Conservation (phyloP, 2,329 filamentous ascomycete species). For the Fusarium secorum region DNA sequence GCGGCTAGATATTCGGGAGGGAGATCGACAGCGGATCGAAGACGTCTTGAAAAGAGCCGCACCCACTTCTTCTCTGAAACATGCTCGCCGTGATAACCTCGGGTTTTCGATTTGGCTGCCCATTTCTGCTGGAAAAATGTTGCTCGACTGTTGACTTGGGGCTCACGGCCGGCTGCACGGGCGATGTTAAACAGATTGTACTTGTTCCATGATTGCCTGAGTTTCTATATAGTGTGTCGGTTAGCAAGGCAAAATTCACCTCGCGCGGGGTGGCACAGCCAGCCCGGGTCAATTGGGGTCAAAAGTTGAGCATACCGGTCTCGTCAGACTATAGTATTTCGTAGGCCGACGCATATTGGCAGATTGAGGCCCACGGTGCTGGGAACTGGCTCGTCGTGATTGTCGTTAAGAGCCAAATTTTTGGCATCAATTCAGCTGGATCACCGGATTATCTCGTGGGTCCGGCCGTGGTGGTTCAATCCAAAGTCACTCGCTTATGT, state of each 20-base stretch:
- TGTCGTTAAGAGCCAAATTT: slow-evolving; percentile 43
- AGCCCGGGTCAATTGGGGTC: neutral
- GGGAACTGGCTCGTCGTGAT: slow-evolving; percentile 37
- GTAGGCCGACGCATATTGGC: slow-evolving; percentile 62
- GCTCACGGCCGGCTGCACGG: slow-evolving; percentile 45
- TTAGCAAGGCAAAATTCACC: slow-evolving; percentile 29
- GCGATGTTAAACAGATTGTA: slow-evolving; percentile 92
- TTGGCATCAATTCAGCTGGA: slow-evolving; percentile 38
- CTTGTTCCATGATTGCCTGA: slow-evolving; percentile 97
- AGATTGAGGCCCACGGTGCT: slow-evolving; percentile 42
- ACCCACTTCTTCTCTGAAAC: slow-evolving; percentile 93
- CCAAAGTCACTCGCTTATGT: slow-evolving; percentile 32
- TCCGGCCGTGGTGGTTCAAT: slow-evolving; percentile 22
- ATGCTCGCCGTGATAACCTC: slow-evolving; percentile 94
- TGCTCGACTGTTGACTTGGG: slow-evolving; percentile 46
- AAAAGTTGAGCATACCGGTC: slow-evolving; percentile 60
- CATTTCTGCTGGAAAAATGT: slow-evolving; percentile 99
- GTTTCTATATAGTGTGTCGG: slow-evolving; percentile 67
- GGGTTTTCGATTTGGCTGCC: slow-evolving; percentile 82
- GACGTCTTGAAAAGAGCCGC: slow-evolving; percentile 85
- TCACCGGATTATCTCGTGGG: slow-evolving; percentile 44
- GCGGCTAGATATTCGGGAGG: slow-evolving; percentile 79
- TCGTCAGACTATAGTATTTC: slow-evolving; percentile 72
- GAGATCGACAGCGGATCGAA: slow-evolving; percentile 87
- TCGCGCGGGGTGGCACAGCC: neutral